phyloP scores from a whole-genome alignment of 2,329 filamentous ascomycete genomes.

The Monosporascus sp. region DNA sequence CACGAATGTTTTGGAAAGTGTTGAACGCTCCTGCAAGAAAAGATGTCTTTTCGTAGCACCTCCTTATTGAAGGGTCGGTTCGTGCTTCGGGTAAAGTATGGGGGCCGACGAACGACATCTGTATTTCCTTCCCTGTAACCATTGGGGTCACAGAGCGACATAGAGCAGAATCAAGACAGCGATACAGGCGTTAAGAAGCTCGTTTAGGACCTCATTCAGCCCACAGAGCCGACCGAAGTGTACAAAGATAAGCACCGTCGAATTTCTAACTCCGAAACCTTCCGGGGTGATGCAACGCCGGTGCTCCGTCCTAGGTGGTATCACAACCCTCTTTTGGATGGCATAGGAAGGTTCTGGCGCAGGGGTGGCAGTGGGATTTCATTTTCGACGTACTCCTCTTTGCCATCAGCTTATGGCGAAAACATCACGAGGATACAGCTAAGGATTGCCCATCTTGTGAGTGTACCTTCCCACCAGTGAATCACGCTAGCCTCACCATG shows the following conservation, averaged over 20 bases:
- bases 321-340: not conserved
- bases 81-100: too few species aligned
- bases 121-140: not conserved
- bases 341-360: not conserved
- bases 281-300: not conserved
- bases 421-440: not conserved
- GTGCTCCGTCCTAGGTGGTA: not conserved
- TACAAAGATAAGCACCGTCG: slow-evolving; percentile 7
- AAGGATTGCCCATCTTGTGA: not conserved
- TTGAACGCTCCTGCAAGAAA: too few species aligned
- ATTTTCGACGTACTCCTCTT: not conserved
- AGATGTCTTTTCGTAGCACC: too few species aligned
- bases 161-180: not conserved
- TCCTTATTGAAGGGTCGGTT: too few species aligned
- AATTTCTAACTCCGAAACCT: not conserved
- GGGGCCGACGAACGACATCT: too few species aligned
- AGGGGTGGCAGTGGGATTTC: not conserved
- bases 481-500: slow-evolving; percentile 4
- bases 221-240: not conserved
- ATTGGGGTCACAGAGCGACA: not conserved
- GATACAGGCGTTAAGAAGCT: not conserved
- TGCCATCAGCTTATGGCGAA: not conserved
- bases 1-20: too few species aligned
- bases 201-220: not conserved
- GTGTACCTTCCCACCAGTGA: not conserved